These are phyloP conservation scores for Phytophthora foliorum DNA, from an alignment of 352 stramenopile species.

Conservation along the genomic window DNA sequence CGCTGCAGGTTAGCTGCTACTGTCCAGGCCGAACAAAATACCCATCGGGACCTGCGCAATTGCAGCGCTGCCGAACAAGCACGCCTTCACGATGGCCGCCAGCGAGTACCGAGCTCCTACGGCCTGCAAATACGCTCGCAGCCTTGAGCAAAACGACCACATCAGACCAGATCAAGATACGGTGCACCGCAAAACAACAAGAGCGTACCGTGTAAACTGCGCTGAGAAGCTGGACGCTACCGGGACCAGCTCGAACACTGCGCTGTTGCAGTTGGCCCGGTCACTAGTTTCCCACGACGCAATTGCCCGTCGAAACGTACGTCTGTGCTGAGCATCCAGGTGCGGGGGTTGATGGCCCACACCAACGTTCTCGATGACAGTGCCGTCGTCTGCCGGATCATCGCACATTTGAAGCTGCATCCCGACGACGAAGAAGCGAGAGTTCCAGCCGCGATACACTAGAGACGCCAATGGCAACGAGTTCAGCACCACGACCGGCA, in stretches of 20 bases:
- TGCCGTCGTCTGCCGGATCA: not conserved
- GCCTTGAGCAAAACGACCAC: conserved; percentile 16
- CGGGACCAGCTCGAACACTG: conserved; percentile 36
- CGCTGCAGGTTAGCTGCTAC: not conserved
- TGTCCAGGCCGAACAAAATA: conserved; percentile 29
- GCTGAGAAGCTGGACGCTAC: conserved; percentile 28
- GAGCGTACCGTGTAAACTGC: conserved; percentile 43
- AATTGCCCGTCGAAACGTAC: conserved; percentile 26
- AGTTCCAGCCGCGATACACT: conserved; percentile 46
- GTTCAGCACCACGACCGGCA: conserved; percentile 62
- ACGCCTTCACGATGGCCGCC: conserved; percentile 34
- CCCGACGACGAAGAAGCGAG: conserved; percentile 48
- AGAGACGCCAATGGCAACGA: conserved; percentile 62
- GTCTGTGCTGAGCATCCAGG: conserved; percentile 33
- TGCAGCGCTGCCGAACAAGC: conserved; percentile 40
- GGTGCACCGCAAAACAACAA: not conserved
- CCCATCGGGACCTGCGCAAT: conserved; percentile 35
- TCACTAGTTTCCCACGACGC: conserved; percentile 19
- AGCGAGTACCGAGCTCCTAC: conserved; percentile 39
- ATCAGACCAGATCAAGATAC: not conserved
- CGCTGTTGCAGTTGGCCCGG: conserved; percentile 1
- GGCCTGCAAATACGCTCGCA: conserved; percentile 28
- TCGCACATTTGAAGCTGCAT: conserved; percentile 39
- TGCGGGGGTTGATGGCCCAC: conserved; percentile 20
- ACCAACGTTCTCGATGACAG: conserved; percentile 29